Conservation (phyloP, 1,284 basidiomycete species). For the Irpex sp. region DNA sequence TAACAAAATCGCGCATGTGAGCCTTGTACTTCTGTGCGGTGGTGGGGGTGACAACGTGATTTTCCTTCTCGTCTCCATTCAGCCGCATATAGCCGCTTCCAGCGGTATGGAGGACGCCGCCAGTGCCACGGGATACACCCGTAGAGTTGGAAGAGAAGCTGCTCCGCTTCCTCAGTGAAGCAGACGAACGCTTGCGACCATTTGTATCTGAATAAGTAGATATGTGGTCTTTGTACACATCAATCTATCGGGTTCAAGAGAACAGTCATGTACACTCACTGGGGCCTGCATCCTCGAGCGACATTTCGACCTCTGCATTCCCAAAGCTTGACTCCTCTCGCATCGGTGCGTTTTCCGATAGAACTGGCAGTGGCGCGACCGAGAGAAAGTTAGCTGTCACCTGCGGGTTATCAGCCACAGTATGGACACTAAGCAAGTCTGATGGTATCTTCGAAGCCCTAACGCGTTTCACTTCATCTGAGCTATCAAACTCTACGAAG, state of each 20-base stretch:
- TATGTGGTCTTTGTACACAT: neutral
- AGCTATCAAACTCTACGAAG: conserved; percentile 28
- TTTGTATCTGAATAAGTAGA: neutral
- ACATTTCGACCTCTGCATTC: neutral
- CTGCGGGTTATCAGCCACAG: conserved; percentile 17
- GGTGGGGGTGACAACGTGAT: neutral
- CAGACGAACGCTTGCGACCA: neutral
- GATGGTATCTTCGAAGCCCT: conserved; percentile 14
- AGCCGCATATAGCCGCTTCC: neutral
- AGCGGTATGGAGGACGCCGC: neutral
- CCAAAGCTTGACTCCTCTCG: neutral
- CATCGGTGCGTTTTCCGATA: neutral
- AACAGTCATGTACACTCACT: neutral
- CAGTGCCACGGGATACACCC: neutral
- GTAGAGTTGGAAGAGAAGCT: neutral
- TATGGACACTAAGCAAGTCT: conserved; percentile 19
- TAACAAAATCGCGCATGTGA: no score
- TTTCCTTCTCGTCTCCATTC: neutral
- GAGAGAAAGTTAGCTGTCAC: conserved; percentile 18
- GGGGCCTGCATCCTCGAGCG: neutral
- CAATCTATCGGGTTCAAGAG: neutral
- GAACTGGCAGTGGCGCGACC: neutral
- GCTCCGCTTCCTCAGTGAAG: neutral
- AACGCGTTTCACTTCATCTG: conserved; percentile 24
- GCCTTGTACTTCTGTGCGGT: neutral